phyloP scores from a whole-genome alignment of 257 asterid species.

The Nicotiana tabacum region DNA sequence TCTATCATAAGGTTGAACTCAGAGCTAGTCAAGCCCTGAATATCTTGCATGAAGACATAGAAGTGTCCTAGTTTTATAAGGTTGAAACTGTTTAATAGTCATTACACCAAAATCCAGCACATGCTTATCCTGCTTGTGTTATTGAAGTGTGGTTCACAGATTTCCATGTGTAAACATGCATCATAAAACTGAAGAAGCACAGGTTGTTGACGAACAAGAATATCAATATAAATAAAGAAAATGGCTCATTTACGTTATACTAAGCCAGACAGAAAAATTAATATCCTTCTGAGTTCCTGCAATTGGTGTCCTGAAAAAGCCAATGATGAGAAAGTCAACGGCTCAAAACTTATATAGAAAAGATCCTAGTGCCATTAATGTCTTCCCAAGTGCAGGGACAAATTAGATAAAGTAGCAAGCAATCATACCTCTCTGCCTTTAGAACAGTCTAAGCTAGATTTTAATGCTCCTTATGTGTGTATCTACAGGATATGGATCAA shows the following conservation, averaged over 20 bases:
- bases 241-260: background rate
- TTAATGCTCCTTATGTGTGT: background rate
- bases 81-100: background rate
- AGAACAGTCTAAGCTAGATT: background rate
- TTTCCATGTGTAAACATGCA: constrained; percentile 1
- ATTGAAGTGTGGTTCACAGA: background rate
- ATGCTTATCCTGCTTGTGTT: background rate
- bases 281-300: background rate
- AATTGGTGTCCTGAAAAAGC: background rate
- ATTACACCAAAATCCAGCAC: background rate
- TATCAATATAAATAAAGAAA: background rate
- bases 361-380: background rate
- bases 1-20: background rate
- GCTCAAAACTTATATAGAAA: background rate
- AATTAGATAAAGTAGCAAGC: background rate
- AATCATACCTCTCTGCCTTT: background rate
- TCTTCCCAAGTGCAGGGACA: background rate
- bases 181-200: background rate
- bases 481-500: background rate
- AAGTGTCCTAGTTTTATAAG: background rate
- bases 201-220: background rate
- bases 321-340: background rate
- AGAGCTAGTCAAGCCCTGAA: background rate
- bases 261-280: background rate
- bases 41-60: background rate